phyloP scores from a whole-genome alignment of 140 eudicot genomes.

The Flaveria floridana region DNA sequence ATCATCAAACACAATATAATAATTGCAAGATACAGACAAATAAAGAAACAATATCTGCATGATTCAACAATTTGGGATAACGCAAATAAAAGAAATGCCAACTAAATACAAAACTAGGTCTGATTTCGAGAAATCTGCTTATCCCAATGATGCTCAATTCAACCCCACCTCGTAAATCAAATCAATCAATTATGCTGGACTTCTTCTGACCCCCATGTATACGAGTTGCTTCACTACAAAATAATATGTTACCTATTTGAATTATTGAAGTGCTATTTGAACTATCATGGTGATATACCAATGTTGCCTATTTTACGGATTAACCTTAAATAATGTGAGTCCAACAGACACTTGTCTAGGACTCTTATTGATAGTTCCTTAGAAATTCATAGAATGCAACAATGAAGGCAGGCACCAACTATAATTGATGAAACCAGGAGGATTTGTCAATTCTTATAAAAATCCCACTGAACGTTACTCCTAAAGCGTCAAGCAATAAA shows the following conservation, averaged over 20 bases:
- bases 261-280: neutral
- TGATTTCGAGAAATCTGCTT: neutral
- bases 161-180: neutral
- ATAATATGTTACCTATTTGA: neutral
- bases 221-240: neutral
- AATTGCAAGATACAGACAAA: slow-evolving; percentile 11
- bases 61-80: slow-evolving; percentile 14
- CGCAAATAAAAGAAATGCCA: neutral
- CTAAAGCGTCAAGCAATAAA: slow-evolving; percentile 1
- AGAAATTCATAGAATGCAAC: neutral
- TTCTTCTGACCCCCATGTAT: neutral
- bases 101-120: neutral
- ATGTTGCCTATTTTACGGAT: neutral
- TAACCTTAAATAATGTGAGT: neutral
- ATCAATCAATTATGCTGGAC: slow-evolving; percentile 5
- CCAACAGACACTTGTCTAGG: neutral
- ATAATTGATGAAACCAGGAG: no score
- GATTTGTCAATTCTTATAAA: neutral
- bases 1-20: slow-evolving; percentile 21
- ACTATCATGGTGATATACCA: neutral
- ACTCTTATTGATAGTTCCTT: slow-evolving; percentile 1
- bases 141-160: neutral
- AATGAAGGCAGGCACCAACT: neutral
- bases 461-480: neutral
- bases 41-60: neutral